These are phyloP conservation scores for Starmerella potacharoeniae DNA, from an alignment of 805 yeast genomes.

Conservation along the genomic window DNA sequence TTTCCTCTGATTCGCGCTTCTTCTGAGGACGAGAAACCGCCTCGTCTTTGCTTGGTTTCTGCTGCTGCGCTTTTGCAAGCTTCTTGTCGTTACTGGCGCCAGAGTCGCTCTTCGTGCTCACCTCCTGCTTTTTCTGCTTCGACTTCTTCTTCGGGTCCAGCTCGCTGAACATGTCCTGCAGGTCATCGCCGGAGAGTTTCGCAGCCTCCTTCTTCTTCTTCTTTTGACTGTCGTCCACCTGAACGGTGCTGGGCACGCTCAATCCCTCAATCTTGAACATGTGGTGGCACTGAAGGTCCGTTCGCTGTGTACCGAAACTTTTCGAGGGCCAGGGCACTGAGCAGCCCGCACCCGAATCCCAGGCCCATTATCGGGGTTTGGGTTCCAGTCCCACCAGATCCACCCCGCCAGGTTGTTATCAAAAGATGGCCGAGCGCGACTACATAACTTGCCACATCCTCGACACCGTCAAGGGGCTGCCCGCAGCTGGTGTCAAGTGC, in stretches of 20 bases:
- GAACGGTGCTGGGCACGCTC: slow-evolving; percentile 13
- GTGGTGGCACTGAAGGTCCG: background rate
- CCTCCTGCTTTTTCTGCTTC: background rate
- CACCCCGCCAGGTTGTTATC: background rate
- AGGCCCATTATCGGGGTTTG: background rate
- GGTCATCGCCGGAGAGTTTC: slow-evolving; percentile 12
- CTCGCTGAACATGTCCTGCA: slow-evolving; percentile 17
- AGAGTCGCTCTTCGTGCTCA: background rate
- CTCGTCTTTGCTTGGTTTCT: background rate
- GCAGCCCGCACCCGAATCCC: background rate
- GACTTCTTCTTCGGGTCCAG: background rate
- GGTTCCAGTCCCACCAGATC: background rate
- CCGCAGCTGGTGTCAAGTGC: slow-evolving; percentile 68
- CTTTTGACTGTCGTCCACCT: slow-evolving; percentile 7
- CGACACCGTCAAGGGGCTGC: slow-evolving; percentile 73
- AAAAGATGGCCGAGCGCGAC: slow-evolving; percentile 22
- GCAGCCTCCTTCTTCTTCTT: slow-evolving; percentile 7
- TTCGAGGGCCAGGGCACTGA: slow-evolving; percentile 1
- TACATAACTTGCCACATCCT: slow-evolving; percentile 85
- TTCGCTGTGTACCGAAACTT: background rate
- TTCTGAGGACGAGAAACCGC: background rate
- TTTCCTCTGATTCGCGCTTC: background rate
- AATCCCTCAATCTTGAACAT: slow-evolving; percentile 20
- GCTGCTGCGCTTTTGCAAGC: background rate
- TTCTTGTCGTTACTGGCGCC: background rate